These are phyloP conservation scores for Gynostemma pentaphyllum DNA, from an alignment of 306 rosid genomes.

Conservation along the genomic window DNA sequence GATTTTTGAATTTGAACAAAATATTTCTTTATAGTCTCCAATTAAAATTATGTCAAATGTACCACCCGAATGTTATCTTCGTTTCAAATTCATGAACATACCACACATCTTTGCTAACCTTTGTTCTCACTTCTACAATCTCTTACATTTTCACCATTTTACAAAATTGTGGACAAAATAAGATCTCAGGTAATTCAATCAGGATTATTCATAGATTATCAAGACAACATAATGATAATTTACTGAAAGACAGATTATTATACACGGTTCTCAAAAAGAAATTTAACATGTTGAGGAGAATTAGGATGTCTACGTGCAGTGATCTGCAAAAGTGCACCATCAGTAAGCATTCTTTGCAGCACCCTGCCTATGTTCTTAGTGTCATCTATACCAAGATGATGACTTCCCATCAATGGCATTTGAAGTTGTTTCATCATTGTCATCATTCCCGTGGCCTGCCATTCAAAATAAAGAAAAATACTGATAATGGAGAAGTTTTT, in stretches of 20 bases:
- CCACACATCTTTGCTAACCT: neutral
- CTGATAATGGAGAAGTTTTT: too few species aligned
- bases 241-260: slow-evolving; percentile 21
- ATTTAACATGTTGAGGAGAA: slow-evolving; percentile 44
- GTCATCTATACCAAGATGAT: slow-evolving; percentile 96
- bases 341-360: slow-evolving; percentile 62
- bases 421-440: slow-evolving; percentile 80
- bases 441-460: slow-evolving; percentile 83
- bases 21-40: too few species aligned
- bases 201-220: neutral
- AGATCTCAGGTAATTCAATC: neutral
- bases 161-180: neutral
- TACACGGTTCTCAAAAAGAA: slow-evolving; percentile 66
- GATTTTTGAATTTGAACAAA: too few species aligned
- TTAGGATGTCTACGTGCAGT: slow-evolving; percentile 55
- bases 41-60: too few species aligned
- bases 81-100: too few species aligned
- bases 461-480: slow-evolving; percentile 18
- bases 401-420: slow-evolving; percentile 70
- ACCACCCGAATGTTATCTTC: too few species aligned
- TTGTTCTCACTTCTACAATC: too few species aligned
- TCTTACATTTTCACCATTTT: neutral
- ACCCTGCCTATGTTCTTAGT: slow-evolving; percentile 77
- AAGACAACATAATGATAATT: neutral
- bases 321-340: slow-evolving; percentile 62